Evolutionary conservation across 441 rosid genomes (phyloP), one percentile per base, ranked within the genome.

Genomic region (Arabidopsis hybrid): DNA sequence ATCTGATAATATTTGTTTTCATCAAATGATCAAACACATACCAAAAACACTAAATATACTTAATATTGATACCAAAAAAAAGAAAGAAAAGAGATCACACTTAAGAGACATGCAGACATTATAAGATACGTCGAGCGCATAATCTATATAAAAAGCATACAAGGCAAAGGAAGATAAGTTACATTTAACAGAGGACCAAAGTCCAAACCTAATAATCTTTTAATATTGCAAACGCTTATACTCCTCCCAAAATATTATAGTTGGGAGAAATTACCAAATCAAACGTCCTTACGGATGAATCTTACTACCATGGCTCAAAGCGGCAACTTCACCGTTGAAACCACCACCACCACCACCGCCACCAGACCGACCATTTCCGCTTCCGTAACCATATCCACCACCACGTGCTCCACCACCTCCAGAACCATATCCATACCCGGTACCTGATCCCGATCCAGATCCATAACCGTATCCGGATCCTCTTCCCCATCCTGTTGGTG

Each of bases 401-500:
- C 92, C 91, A 38, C 69, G 88, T 31, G 89, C 96, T 47, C 83
- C 89, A 5, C 94, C 93, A 51, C 91, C 64, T 12, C 97, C 95
- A 6, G 76, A 83, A 47, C 93, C 96, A 50, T 76, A 88, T 4
- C 97, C 97, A 34, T 65, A 86, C 4, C 96, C 97, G 0, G 83
- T 87, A 0, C 97, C 98, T 0, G 96, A 84, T 2, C 98, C 95
- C 0, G 85, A 69, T 9, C 96, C 98, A 0, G 83, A 57, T 7
- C 98, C 98, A 57, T 29, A 86, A n/a, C 97, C 97, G 21, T 21
- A 91, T 4, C 97, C 95, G 2, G 69, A 87, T 10, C 97, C 97
- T 80, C 85, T 83, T 13, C 89, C 97, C 39, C 85, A 88, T 4
- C 98, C 98, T 26, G 77, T 85, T 0, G 93, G 94, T 0, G 97